Evolutionary conservation across 176 grass and related monocot genomes (phyloP), one percentile per base, ranked within the genome.

Genomic region (Oryza punctata): DNA sequence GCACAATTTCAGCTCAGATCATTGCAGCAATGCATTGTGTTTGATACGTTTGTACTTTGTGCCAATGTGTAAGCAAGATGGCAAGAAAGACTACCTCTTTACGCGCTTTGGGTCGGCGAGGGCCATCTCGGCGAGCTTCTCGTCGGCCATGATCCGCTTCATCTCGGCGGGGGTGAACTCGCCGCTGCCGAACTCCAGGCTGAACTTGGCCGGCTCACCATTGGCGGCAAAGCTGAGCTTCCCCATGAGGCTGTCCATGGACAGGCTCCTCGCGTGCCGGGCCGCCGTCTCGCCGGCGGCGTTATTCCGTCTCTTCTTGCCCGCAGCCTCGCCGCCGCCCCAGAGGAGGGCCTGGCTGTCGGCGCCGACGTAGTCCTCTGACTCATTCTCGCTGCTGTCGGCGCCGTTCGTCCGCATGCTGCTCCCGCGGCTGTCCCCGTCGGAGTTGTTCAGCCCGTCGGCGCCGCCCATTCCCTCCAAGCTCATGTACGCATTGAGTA

Each of bases 101-200:
- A 99, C 97, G 9, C 93, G 91, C 81, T 99, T 99, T 1, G 97
- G 97, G 89, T 99, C 97, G 46, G 91, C 88, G 70, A 92, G 71
- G 10, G 97, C 97, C 97, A 99, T 99, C 89, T 99, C 93, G 8
- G 91, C 86, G 61, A 99, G 97, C 89, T 92, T 99, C 66, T 94
- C 93, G 78, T 99, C 93, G 29, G 88, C 84, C 93, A 92, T 92
- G 75, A 99, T 96, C 71, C 94, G 86, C 91, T 99, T 99, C 97
- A 99, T 99, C 88, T 99, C 97, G 12, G 60, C 75, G 0, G 93
- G 80, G 67, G 85, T 96, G 60, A 99, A 99, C 76, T 99, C 93
- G 43, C 88, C 91, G 76, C 91, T 94, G 30, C 97, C 93, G 46
- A 99, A 96, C 38, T 96, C 93, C 29, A 99, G 88, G 89, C 89